Conservation (phyloP, 164 flowering plant species). For the Cinnamomum micranthum region DNA sequence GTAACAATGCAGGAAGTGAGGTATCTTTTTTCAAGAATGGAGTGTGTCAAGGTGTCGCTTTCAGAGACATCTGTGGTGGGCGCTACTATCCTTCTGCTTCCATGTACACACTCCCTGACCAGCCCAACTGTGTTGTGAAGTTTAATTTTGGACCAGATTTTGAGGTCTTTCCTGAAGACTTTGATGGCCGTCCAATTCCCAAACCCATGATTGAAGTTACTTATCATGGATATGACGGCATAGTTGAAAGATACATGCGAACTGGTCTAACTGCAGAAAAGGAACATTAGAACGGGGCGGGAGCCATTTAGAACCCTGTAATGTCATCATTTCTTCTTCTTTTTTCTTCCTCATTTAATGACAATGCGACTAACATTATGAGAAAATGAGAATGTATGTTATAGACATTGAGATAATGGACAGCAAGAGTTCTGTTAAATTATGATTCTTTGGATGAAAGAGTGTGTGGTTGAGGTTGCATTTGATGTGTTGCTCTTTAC, state of each 20-base stretch:
- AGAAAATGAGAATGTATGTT: no score
- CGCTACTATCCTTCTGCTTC: constrained; percentile 96
- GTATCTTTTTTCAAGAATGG: constrained; percentile 91
- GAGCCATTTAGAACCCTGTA: background rate
- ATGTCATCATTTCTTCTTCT: background rate
- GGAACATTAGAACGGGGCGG: background rate
- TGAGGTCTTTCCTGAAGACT: constrained; percentile 71
- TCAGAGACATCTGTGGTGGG: constrained; percentile 75
- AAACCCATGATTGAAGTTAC: constrained; percentile 87
- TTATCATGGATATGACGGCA: constrained; percentile 63
- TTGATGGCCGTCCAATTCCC: constrained; percentile 67
- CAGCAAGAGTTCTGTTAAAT: no score
- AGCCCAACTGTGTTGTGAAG: constrained; percentile 81
- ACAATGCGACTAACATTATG: no score
- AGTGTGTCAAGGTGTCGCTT: constrained; percentile 87
- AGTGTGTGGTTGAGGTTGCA: background rate
- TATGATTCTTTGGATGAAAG: background rate
- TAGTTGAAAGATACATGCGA: constrained; percentile 23
- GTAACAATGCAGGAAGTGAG: constrained; percentile 72
- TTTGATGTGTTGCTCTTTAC: no score
- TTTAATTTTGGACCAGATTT: constrained; percentile 98
- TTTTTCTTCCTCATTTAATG: background rate
- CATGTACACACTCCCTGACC: constrained; percentile 89
- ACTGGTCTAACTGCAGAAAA: constrained; percentile 6
- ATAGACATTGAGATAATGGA: no score